These are phyloP conservation scores for Phaseolus coccineus DNA, from an alignment of 331 rosid species.

Conservation along the genomic window DNA sequence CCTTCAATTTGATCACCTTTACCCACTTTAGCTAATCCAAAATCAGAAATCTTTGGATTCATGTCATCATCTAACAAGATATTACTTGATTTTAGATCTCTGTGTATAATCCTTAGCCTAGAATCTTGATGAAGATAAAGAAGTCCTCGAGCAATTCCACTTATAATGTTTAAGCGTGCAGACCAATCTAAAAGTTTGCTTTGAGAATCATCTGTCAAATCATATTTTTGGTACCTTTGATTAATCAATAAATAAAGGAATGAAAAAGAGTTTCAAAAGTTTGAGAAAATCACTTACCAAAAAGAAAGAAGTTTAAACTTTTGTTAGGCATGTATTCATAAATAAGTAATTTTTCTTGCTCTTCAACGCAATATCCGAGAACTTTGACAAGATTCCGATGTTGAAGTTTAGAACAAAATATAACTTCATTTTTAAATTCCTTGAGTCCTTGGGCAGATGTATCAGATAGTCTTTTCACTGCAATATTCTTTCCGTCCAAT, in stretches of 20 bases:
- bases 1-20: not conserved
- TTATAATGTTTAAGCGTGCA: not conserved
- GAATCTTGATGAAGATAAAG: constrained; percentile 13
- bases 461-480: constrained; percentile 17
- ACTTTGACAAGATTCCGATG: constrained; percentile 7
- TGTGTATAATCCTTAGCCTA: not conserved
- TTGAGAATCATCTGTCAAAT: not conserved
- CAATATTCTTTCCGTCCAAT: not conserved
- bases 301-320: not conserved
- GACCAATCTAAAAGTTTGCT: not conserved
- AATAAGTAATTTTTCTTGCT: not conserved
- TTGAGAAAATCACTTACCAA: not conserved
- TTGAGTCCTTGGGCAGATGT: not conserved
- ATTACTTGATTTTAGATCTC: not conserved
- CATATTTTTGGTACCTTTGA: not conserved
- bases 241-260: not conserved
- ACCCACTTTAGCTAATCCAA: not conserved
- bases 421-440: constrained; percentile 7
- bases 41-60: constrained; percentile 18
- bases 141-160: constrained; percentile 1
- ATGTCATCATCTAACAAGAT: not conserved
- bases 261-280: not conserved
- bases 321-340: constrained; percentile 16
- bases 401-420: constrained; percentile 14
- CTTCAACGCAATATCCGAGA: not conserved